These are phyloP conservation scores for Bolboschoenoplectus hybrid DNA, from an alignment of 202 grass and related monocot genomes.

Conservation along the genomic window DNA sequence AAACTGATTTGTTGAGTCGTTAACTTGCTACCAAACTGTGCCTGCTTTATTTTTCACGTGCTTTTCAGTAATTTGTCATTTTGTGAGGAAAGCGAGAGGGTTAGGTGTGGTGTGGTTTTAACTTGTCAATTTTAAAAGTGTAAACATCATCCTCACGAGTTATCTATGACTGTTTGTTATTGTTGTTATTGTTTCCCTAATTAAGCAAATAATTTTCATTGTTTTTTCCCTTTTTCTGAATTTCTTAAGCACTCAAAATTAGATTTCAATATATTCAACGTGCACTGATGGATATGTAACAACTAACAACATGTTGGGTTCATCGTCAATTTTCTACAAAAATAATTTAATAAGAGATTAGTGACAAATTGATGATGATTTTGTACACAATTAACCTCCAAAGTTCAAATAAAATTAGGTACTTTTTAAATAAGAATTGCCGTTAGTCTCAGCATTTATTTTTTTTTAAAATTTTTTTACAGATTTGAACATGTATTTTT, in stretches of 20 bases:
- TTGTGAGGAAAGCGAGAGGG: slow-evolving; percentile 28
- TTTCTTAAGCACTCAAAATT: background rate
- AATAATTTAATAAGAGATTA: background rate
- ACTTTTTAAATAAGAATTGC: too few relatives aligned
- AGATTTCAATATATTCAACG: background rate
- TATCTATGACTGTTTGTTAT: background rate
- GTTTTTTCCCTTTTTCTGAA: background rate
- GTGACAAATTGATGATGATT: background rate
- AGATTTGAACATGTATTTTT: too few relatives aligned
- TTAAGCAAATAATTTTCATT: background rate
- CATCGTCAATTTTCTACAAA: background rate
- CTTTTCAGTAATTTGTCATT: slow-evolving; percentile 1
- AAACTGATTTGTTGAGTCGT: background rate
- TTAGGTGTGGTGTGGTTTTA: background rate
- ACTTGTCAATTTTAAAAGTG: background rate
- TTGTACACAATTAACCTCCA: background rate
- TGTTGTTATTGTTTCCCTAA: background rate
- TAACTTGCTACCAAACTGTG: background rate
- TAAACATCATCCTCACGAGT: slow-evolving; percentile 21
- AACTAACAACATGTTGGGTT: background rate
- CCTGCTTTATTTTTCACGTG: background rate
- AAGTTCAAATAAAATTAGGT: too few relatives aligned
- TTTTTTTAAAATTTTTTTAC: too few relatives aligned
- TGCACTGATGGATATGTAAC: background rate
- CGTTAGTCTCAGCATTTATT: too few relatives aligned